A percentile compares a stretch with the other conserved stretches of the same genome.
phyloP scores from a whole-genome alignment of 2,329 filamentous ascomycete species.

The Monosporascus ibericus region DNA sequence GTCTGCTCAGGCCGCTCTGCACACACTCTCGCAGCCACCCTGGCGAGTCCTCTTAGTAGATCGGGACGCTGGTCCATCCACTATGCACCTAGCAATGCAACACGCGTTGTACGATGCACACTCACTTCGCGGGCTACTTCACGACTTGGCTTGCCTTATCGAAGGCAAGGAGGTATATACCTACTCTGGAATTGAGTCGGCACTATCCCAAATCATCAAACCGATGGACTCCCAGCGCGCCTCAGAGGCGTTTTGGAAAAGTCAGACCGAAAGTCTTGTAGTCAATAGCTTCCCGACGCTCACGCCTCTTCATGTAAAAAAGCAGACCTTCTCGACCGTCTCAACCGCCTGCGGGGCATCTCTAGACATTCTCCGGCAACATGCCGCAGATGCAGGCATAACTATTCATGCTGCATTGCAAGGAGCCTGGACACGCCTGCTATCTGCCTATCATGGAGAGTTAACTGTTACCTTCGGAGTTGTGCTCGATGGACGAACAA shows the following conservation, averaged over 20 bases:
- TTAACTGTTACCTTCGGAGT: slow-evolving; percentile 68
- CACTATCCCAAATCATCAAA: slow-evolving; percentile 36
- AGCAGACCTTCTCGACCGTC: slow-evolving; percentile 25
- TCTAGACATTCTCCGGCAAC: slow-evolving; percentile 43
- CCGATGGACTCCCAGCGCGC: slow-evolving; percentile 20
- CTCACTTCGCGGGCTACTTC: slow-evolving; percentile 61
- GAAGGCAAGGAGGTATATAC: slow-evolving; percentile 7
- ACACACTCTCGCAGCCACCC: slow-evolving; percentile 46
- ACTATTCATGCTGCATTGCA: slow-evolving; percentile 72
- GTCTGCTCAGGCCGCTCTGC: slow-evolving; percentile 27
- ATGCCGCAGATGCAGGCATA: slow-evolving; percentile 53
- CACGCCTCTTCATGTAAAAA: slow-evolving; percentile 51
- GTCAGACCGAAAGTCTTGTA: slow-evolving; percentile 43
- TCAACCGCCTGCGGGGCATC: slow-evolving; percentile 33
- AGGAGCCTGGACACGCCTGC: slow-evolving; percentile 69
- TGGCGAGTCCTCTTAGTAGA: slow-evolving; percentile 56
- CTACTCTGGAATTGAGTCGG: slow-evolving; percentile 23
- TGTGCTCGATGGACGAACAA: slow-evolving; percentile 69
- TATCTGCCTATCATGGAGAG: slow-evolving; percentile 75
- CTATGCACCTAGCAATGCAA: slow-evolving; percentile 52
- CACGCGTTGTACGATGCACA: slow-evolving; percentile 84
- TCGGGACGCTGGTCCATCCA: slow-evolving; percentile 5
- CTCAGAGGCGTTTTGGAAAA: slow-evolving; percentile 57
- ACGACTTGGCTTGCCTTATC: slow-evolving; percentile 42
- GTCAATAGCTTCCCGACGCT: slow-evolving; percentile 72